A percentile compares a stretch with the other conserved stretches of the same genome.
phyloP scores from a whole-genome alignment of 2,329 filamentous ascomycete species.

The Hansfordia pulvinata region DNA sequence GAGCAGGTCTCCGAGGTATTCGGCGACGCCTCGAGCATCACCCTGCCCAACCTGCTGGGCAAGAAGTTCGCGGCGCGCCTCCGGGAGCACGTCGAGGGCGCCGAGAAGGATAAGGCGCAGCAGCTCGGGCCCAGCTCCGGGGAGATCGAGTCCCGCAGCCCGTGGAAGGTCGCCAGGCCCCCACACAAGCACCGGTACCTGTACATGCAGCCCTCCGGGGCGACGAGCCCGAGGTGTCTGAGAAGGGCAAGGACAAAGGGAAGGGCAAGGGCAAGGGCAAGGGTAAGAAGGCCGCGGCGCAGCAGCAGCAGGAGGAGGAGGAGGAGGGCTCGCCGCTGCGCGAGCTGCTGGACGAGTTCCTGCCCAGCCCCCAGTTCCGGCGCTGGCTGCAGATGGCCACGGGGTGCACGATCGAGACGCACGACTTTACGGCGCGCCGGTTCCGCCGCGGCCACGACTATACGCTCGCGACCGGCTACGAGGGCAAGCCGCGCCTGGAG shows the following conservation, averaged over 20 bases:
- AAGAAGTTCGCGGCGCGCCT: conserved; percentile 64
- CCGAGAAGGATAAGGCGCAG: conserved; percentile 45
- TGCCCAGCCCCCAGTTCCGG: conserved; percentile 76
- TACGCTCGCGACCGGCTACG: conserved; percentile 79
- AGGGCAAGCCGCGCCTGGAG: conserved; percentile 66
- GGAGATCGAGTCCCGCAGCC: conserved; percentile 42
- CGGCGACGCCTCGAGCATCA: conserved; percentile 69
- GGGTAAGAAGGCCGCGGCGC: conserved; percentile 11
- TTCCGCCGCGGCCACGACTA: conserved; percentile 86
- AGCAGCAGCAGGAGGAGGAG: too few species aligned
- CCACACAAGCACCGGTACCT: conserved; percentile 93
- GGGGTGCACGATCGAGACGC: conserved; percentile 56
- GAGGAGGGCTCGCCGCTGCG: conserved; percentile 46
- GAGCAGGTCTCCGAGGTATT: conserved; percentile 73
- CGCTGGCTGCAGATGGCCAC: conserved; percentile 84
- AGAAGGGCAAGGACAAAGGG: not conserved
- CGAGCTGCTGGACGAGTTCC: conserved; percentile 67
- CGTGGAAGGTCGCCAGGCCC: conserved; percentile 68
- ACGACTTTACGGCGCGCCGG: conserved; percentile 68
- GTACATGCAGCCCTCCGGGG: conserved; percentile 54
- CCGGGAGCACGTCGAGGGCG: conserved; percentile 58
- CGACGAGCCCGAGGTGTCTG: conserved; percentile 13
- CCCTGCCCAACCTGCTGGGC: conserved; percentile 64
- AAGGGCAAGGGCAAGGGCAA: conserved; percentile 2
- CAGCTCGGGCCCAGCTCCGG: conserved; percentile 29